Percentiles rank a stretch among this genome's conserved stretches.
These are phyloP conservation scores for Agaricus bisporus DNA, from an alignment of 768 basidiomycete genomes.

Conservation along the genomic window DNA sequence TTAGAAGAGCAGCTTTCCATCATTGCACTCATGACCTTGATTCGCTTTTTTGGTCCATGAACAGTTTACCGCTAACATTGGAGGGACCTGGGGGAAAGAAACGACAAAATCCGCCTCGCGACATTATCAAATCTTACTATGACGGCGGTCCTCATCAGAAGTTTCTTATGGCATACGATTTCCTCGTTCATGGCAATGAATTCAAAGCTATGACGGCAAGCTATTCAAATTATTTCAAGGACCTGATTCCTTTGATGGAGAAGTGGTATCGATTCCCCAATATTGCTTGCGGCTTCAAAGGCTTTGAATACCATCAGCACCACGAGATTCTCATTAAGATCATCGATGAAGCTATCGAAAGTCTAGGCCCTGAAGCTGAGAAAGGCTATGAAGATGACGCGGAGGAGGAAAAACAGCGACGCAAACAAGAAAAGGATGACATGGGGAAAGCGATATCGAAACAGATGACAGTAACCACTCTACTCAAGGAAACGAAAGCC, in stretches of 20 bases:
- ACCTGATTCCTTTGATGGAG: background rate
- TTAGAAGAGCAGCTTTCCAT: background rate
- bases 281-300: background rate
- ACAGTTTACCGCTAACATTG: background rate
- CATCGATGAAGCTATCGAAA: background rate
- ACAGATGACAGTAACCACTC: background rate
- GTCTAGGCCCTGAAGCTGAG: background rate
- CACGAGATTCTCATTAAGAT: background rate
- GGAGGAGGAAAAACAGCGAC: background rate
- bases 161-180: background rate
- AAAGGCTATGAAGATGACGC: background rate
- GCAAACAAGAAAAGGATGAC: background rate
- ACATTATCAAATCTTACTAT: no score
- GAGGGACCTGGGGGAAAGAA: background rate
- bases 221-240: background rate
- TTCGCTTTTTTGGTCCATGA: background rate
- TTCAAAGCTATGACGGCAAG: background rate
- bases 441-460: background rate
- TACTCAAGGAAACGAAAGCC: no score
- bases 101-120: background rate
- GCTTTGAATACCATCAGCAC: background rate
- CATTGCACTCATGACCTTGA: background rate
- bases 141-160: background rate
- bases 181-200: background rate
- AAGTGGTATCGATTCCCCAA: background rate